Base-by-base conservation (phyloP, 176 grass and related monocot genomes). In the Avena eriantha region DNA sequence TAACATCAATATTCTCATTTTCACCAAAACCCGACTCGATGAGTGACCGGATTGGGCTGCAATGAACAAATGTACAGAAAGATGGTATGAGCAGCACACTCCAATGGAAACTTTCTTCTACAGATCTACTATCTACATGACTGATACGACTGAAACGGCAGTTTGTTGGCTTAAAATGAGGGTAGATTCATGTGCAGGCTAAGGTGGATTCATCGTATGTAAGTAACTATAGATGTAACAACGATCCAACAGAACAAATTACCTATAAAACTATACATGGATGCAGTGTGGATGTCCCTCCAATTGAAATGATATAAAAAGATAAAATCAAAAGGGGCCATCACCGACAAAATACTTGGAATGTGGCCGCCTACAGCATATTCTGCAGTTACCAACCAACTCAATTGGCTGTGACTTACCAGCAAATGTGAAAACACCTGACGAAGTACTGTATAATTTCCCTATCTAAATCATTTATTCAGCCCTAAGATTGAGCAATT, bases 21-120 rank as follows among this genome's bases (percentile, higher is more conserved):
- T 66, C 84, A 7, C 54, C 46, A 80, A 97, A 90, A 88, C 78
- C 91, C 69, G 93, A 95, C 70, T 95, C 95, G 11, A 97, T 83
- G 48, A 97, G 89, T 21, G 93, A 92, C 21, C 93, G 85, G 61
- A 97, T 97, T 31, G 95, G 93, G 80, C 93, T 95, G 76, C 57
- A 47, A 69, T 15, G 2, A 79, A 33, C 2, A 75, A 48, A 75
- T n/a, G 57, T 35, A 21, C 81, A 35, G 24, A 33, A 87, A 31
- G 18, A 53, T 74, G 31, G 26, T 59, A 58, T 84, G 51, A 83
- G 29, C 22, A 88, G 36, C 14, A 84, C 19, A 81, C n/a, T 45
- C 8, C 18, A 66, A 57, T 58, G 4, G 48, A 85, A 73, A 33
- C 26, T 69, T 15, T 63, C 22, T 67, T 56, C 19, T 68, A 50